Conservation (phyloP, 1,284 basidiomycete genomes). For the Gymnopus androsaceus region DNA sequence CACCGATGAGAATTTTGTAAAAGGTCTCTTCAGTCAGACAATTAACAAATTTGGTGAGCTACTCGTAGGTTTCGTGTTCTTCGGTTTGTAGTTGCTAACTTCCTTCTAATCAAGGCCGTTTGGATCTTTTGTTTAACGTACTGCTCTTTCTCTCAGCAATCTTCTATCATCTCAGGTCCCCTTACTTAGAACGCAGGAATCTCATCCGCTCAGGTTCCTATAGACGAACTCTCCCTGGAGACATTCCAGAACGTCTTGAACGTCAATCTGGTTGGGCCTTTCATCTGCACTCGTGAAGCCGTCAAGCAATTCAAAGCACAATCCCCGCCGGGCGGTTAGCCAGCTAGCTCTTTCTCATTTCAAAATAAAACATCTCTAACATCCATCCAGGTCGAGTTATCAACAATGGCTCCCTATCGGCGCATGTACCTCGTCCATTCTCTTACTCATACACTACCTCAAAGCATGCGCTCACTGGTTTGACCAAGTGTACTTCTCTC, state of each 20-base stretch:
- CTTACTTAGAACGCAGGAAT: conserved; percentile 65
- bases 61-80: not conserved
- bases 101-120: conserved; percentile 45
- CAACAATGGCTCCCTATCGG: conserved; percentile 82
- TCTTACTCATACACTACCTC: conserved; percentile 71
- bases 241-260: conserved; percentile 66
- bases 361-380: not conserved
- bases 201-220: conserved; percentile 45
- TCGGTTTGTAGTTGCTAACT: not conserved
- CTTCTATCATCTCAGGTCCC: not conserved
- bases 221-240: conserved; percentile 67
- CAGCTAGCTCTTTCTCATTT: conserved; percentile 39
- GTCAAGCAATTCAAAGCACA: conserved; percentile 75
- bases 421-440: conserved; percentile 71
- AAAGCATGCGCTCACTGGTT: conserved; percentile 77
- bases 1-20: conserved; percentile 59
- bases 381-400: conserved; percentile 63
- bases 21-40: conserved; percentile 57
- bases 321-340: conserved; percentile 65
- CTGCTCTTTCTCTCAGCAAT: conserved; percentile 6
- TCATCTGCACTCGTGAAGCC: conserved; percentile 79
- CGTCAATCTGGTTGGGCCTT: conserved; percentile 72
- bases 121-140: conserved; percentile 84
- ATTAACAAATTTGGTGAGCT: conserved; percentile 58
- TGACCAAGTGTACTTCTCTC: conserved; percentile 75